phyloP scores from a whole-genome alignment of 768 basidiomycete genomes.

The Suillus tomentosus region DNA sequence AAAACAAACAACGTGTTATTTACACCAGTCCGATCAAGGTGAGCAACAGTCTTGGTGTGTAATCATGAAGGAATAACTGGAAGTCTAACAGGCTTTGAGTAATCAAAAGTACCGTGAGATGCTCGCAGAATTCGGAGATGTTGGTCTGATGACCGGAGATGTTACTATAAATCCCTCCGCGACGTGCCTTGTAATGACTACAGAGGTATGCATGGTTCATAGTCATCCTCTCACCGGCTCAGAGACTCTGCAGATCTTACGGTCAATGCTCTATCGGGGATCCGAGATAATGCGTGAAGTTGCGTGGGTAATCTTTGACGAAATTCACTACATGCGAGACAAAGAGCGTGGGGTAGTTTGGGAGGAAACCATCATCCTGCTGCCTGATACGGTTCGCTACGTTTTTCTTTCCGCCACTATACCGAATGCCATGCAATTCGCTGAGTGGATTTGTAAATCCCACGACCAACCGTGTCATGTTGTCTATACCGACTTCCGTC shows the following conservation, averaged over 20 bases:
- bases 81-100: slow-evolving; percentile 76
- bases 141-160: slow-evolving; percentile 99
- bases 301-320: slow-evolving; percentile 99
- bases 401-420: slow-evolving; percentile 99
- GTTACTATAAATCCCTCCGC: slow-evolving; percentile 98
- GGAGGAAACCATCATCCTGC: slow-evolving; percentile 98
- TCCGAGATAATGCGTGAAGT: slow-evolving; percentile 99
- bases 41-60: slow-evolving; percentile 35
- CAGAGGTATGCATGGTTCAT: slow-evolving; percentile 62
- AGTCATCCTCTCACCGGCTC: not conserved
- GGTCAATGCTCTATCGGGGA: slow-evolving; percentile 98
- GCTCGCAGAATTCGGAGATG: slow-evolving; percentile 95
- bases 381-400: slow-evolving; percentile 94
- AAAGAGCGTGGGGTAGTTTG: slow-evolving; percentile 99
- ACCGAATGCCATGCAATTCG: slow-evolving; percentile 99
- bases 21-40: slow-evolving; percentile 99
- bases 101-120: slow-evolving; percentile 99
- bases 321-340: slow-evolving; percentile 99
- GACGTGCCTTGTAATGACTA: slow-evolving; percentile 98
- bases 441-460: slow-evolving; percentile 97
- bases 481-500: slow-evolving; percentile 98
- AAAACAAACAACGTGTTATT: slow-evolving; percentile 93
- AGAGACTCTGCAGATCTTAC: slow-evolving; percentile 69
- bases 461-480: slow-evolving; percentile 99
- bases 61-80: slow-evolving; percentile 20